Conservation (phyloP, 1,139 yeast genomes). For the Torulaspora pretoriensis region DNA sequence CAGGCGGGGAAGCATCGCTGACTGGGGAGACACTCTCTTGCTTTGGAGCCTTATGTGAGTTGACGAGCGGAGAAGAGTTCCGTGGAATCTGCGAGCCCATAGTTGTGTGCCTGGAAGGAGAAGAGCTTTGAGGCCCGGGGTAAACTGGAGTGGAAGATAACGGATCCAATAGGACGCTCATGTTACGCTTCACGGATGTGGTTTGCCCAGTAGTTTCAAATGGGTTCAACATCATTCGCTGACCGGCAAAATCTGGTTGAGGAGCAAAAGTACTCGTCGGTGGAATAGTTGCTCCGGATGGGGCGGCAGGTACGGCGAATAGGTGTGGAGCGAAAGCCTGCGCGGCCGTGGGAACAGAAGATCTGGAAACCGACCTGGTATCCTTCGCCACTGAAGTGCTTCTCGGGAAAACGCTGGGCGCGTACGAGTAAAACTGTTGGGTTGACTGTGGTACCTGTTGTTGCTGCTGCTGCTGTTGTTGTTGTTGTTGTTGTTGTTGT, state of each 20-base stretch:
- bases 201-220: conserved; percentile 32
- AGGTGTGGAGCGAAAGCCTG: conserved; percentile 15
- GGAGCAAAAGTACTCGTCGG: conserved; percentile 6
- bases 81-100: conserved; percentile 10
- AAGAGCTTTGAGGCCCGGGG: neutral
- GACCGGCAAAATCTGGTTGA: conserved; percentile 14
- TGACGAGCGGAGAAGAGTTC: conserved; percentile 11
- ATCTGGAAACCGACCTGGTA: conserved; percentile 7
- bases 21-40: conserved; percentile 1
- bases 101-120: conserved; percentile 2
- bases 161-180: conserved; percentile 38
- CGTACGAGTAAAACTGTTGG: conserved; percentile 5
- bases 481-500: conserved; percentile 3
- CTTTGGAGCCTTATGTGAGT: conserved; percentile 9
- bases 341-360: conserved; percentile 10
- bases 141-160: conserved; percentile 32
- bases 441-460: conserved; percentile 7
- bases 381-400: conserved; percentile 3
- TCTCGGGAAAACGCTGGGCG: conserved; percentile 5
- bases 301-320: conserved; percentile 12
- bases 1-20: neutral
- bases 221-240: conserved; percentile 29
- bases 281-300: conserved; percentile 7
- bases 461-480: conserved; percentile 10
- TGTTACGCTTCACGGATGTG: conserved; percentile 32